A percentile compares a stretch with the other conserved stretches of the same genome.
phyloP scores from a whole-genome alignment of 495 filamentous ascomycete genomes.

The Penicillium longicatenatum region DNA sequence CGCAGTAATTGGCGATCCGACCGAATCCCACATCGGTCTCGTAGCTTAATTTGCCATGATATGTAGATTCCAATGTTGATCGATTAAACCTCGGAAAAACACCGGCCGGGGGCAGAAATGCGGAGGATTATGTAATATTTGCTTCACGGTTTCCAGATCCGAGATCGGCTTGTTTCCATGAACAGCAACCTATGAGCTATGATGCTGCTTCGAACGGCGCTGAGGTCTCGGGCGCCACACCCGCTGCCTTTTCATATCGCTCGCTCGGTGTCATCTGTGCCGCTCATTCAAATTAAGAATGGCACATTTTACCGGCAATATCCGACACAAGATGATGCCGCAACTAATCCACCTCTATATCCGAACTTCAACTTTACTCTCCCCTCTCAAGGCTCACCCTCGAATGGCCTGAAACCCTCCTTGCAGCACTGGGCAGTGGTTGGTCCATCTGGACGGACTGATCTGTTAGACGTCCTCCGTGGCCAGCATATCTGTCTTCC shows the following conservation, averaged over 20 bases:
- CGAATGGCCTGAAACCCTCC: background rate
- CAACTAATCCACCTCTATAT: slow-evolving; percentile 63
- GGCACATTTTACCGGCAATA: slow-evolving; percentile 82
- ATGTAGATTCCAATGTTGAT: background rate
- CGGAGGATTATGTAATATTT: background rate
- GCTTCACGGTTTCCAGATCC: background rate
- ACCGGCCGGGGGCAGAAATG: background rate
- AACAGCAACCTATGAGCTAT: background rate
- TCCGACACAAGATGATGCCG: slow-evolving; percentile 53
- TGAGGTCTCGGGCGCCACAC: background rate
- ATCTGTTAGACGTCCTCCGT: slow-evolving; percentile 72
- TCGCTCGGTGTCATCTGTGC: slow-evolving; percentile 33
- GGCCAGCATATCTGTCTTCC: slow-evolving; percentile 74
- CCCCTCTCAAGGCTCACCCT: slow-evolving; percentile 45
- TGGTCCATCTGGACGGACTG: slow-evolving; percentile 70
- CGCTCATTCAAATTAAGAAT: slow-evolving; percentile 71
- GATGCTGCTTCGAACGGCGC: slow-evolving; percentile 2
- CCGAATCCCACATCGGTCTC: background rate
- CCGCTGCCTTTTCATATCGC: background rate
- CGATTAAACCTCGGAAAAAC: background rate
- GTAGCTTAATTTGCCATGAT: background rate
- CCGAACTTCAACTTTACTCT: slow-evolving; percentile 65
- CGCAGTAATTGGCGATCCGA: background rate
- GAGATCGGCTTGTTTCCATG: background rate
- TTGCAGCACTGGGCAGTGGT: slow-evolving; percentile 73